Percentiles rank a stretch among this genome's conserved stretches.
phyloP scores from a whole-genome alignment of 202 grass and related monocot genomes.

The Eragrostis tef region DNA sequence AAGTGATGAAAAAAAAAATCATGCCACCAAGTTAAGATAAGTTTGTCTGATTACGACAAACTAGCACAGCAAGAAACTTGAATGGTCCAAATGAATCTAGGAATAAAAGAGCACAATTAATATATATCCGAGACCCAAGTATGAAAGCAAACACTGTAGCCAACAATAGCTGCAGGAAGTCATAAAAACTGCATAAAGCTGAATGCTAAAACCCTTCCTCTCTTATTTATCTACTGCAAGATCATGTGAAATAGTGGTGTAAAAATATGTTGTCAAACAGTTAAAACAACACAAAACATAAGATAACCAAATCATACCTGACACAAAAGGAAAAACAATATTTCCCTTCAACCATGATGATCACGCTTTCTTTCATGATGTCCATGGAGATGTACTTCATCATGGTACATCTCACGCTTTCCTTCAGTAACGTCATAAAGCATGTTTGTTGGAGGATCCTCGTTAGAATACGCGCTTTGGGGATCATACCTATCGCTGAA shows the following conservation, averaged over 20 bases:
- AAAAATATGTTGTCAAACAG: constrained; percentile 43
- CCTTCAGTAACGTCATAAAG: constrained; percentile 28
- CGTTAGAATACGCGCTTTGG: constrained; percentile 50
- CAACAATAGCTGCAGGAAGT: constrained; percentile 26
- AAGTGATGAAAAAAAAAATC: constrained; percentile 8
- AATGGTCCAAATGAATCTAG: constrained; percentile 24
- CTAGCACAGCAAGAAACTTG: not conserved
- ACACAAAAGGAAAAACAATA: constrained; percentile 39
- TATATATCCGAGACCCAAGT: constrained; percentile 4
- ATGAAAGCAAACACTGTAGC: not conserved
- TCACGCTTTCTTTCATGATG: constrained; percentile 50
- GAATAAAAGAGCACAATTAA: not conserved
- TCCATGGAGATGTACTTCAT: constrained; percentile 24
- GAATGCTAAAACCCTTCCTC: constrained; percentile 50
- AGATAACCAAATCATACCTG: constrained; percentile 47
- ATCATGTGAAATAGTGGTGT: constrained; percentile 49
- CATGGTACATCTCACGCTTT: constrained; percentile 33
- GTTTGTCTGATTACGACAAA: not conserved
- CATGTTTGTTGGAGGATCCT: constrained; percentile 43
- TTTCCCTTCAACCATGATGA: constrained; percentile 45
- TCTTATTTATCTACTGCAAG: constrained; percentile 60
- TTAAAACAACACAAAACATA: constrained; percentile 29
- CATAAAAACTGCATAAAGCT: constrained; percentile 49
- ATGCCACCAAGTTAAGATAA: not conserved
- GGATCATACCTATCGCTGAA: constrained; percentile 82